Evolutionary conservation across 345 rosid species (phyloP).

Genomic region (Euphorbia pulcherrima): DNA sequence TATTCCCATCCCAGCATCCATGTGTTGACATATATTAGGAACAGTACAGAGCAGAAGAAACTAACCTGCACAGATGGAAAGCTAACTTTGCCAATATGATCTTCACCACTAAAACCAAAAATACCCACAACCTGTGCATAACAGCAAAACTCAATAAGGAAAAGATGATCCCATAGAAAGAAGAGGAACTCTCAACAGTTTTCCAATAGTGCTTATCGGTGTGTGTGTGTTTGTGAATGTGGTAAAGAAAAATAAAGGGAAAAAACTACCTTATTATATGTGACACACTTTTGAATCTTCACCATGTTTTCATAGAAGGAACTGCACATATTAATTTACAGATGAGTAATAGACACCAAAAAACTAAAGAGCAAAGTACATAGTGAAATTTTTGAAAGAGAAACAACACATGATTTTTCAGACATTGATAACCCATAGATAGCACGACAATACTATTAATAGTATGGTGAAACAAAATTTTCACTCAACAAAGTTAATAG

Average conservation of each 20-base stretch:
- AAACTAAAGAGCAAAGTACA: not conserved
- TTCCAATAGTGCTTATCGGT: too few relatives aligned
- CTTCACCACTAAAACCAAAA: constrained; percentile 93
- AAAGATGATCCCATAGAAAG: not conserved
- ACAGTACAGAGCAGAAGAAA: constrained; percentile 11
- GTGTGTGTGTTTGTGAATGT: not conserved
- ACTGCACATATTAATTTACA: constrained; percentile 37
- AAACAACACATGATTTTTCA: not conserved
- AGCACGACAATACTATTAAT: not conserved
- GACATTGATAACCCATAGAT: not conserved
- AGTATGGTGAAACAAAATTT: not conserved
- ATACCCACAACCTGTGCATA: constrained; percentile 63
- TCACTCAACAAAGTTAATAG: not conserved
- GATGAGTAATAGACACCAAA: not conserved
- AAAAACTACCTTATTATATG: constrained; percentile 64
- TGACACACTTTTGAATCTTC: constrained; percentile 81
- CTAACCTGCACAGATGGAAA: constrained; percentile 93
- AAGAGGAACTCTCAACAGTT: not conserved
- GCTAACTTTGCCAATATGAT: constrained; percentile 84
- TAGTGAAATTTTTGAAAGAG: not conserved
- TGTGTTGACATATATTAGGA: not conserved
- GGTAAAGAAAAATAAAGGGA: constrained; percentile 1
- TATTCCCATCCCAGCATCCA: not conserved
- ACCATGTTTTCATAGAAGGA: constrained; percentile 89
- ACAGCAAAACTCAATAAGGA: not conserved